A percentile compares a stretch with the other conserved stretches of the same genome.
Conservation (phyloP, 495 filamentous ascomycete species). For the Parmelia sp. region DNA sequence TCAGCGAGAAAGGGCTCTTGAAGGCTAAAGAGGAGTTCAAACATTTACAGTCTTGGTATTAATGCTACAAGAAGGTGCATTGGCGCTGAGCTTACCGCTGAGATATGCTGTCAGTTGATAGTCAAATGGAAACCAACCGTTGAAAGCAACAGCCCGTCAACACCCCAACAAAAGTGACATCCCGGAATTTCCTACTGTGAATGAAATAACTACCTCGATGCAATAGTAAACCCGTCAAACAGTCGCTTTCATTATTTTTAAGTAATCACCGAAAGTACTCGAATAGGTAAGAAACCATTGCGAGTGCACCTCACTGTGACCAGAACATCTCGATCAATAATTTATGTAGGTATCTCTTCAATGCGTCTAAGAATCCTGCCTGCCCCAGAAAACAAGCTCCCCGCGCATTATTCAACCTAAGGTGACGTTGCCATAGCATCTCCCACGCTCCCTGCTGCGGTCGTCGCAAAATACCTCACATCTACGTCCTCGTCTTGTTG, state of each 20-base stretch:
- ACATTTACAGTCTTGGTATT: not conserved
- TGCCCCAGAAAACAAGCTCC: not conserved
- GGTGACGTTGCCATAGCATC: constrained; percentile 36
- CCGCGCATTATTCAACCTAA: constrained; percentile 6
- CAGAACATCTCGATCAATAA: constrained; percentile 15
- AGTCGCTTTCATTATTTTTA: not conserved
- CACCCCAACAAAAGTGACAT: no score
- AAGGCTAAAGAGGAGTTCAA: not conserved
- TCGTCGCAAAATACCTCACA: constrained; percentile 89
- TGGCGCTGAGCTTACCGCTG: no score
- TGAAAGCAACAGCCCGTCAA: not conserved
- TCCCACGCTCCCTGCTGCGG: constrained; percentile 45
- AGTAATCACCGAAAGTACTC: not conserved
- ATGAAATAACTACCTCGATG: no score
- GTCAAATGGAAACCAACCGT: not conserved
- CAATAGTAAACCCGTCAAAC: not conserved
- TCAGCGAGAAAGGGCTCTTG: not conserved
- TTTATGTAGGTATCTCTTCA: constrained; percentile 32
- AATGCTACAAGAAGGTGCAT: not conserved
- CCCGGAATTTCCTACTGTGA: no score
- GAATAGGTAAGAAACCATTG: not conserved
- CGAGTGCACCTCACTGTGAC: not conserved
- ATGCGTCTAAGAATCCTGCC: constrained; percentile 17
- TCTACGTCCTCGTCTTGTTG: constrained; percentile 96
- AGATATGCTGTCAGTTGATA: no score